These are phyloP conservation scores for Anisodus acutangulus DNA, from an alignment of 257 asterid genomes.

Conservation along the genomic window DNA sequence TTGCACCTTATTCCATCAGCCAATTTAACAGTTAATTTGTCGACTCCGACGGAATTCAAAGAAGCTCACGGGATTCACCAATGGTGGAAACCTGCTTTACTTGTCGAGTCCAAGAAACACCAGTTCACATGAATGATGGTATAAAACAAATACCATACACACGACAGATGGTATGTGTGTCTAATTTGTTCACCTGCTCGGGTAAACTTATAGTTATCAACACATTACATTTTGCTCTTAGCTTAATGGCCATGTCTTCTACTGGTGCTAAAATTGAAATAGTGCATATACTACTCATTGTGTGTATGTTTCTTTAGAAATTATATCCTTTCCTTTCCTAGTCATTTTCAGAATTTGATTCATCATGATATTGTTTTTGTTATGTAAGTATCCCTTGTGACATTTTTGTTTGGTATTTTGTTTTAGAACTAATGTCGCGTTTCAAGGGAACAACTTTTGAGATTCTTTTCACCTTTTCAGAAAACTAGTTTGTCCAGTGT, in stretches of 20 bases:
- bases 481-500: background rate
- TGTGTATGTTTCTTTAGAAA: background rate
- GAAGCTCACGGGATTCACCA: conserved; percentile 95
- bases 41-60: conserved; percentile 56
- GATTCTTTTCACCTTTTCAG: conserved; percentile 4
- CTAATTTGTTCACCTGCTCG: background rate
- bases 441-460: background rate
- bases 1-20: conserved; percentile 90
- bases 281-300: background rate
- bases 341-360: background rate
- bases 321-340: background rate
- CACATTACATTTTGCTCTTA: conserved; percentile 14
- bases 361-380: background rate
- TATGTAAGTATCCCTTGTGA: background rate
- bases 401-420: background rate
- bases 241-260: conserved; percentile 10
- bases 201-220: background rate
- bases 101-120: conserved; percentile 56
- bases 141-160: background rate
- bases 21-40: conserved; percentile 52
- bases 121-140: conserved; percentile 29
- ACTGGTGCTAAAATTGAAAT: background rate
- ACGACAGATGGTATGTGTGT: conserved; percentile 1
- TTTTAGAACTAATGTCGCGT: background rate
- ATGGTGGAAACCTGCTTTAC: conserved; percentile 82